Evolutionary conservation across 495 filamentous ascomycete genomes (phyloP).

Genomic region (Neurospora sp.): DNA sequence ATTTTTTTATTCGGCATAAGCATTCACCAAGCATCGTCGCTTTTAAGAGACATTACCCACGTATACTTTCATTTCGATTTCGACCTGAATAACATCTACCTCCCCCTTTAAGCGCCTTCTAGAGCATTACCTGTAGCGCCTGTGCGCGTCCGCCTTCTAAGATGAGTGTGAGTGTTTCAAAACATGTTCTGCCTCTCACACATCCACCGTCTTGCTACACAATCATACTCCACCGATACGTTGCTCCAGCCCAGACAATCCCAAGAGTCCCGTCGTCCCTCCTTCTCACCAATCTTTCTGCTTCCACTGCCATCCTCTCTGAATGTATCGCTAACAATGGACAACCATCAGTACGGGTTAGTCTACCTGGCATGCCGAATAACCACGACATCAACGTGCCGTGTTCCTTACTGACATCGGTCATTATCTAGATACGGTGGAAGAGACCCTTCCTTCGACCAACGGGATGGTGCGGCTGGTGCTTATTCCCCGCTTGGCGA

Average conservation of each 20-base stretch:
- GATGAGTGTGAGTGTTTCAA: constrained; percentile 38
- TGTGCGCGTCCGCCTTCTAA: constrained; percentile 12
- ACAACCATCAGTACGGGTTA: constrained; percentile 16
- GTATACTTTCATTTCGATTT: not conserved
- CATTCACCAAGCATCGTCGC: not conserved
- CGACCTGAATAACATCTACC: not conserved
- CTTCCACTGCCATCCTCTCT: not conserved
- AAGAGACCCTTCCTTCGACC: constrained; percentile 41
- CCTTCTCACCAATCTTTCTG: constrained; percentile 1
- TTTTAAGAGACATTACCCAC: not conserved
- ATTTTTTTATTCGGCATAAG: not conserved
- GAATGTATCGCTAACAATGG: constrained; percentile 17
- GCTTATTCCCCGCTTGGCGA: constrained; percentile 22
- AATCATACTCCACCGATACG: constrained; percentile 3
- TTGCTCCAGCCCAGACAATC: not conserved
- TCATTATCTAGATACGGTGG: constrained; percentile 30
- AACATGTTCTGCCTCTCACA: not conserved
- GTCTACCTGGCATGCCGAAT: not conserved
- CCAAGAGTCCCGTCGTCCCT: not conserved
- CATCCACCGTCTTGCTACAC: constrained; percentile 5
- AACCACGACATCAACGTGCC: not conserved
- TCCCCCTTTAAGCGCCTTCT: not conserved
- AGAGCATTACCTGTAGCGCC: constrained; percentile 1
- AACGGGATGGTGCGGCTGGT: constrained; percentile 26
- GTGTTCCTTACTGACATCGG: constrained; percentile 14